Base-by-base conservation (phyloP, 805 yeast genomes). In the Metschnikowia chrysomelidarum region DNA sequence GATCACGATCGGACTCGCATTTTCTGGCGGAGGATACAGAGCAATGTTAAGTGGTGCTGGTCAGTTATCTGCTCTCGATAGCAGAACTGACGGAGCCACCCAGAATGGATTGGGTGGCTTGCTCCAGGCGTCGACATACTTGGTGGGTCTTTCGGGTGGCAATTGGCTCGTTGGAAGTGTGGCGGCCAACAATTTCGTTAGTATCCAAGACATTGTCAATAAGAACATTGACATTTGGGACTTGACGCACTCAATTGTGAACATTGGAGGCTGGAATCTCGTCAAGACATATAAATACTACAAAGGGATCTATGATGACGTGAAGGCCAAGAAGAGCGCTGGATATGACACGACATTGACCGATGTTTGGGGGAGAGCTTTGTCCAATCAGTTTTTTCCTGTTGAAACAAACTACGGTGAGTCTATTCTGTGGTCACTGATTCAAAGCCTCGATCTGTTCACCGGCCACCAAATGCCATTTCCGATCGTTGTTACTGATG, bases 41-140 rank as follows among this genome's bases (percentile, higher is more conserved):
- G 94, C 96, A 20, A 85, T 87, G 89, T 69, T 87, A 27, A 62
- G 71, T 38, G 95, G 95, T 2, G 95, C 95, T 10, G 96, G 96
- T 21, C 78, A 80, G 55, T 61, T 87, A 14, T 67, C 89, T 1
- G 95, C 91, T 1, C 60, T 85, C 40, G 96, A 87, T 56, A 77
- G 78, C 51, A 67, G 94, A 46, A 80, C 93, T 2, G 27, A 37
- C 11, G 57, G 56, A 4, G 57, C 55, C 2, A 47, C 46, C n/a
- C 31, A 36, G 11, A 34, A 34, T 7, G 55, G 52, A 11, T 39
- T 49, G 31, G 53, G 53, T 6, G 53, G 53, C 6, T 32, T 49
- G 29, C 49, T 49, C 23, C 52, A 49, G 34, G 40, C 50, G 1
- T 25, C 47, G 12, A 45, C 52, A 6, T 49, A 49, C 34, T 30